phyloP scores from a whole-genome alignment of 2,329 filamentous ascomycete genomes.

The Alternaria metachromatica region DNA sequence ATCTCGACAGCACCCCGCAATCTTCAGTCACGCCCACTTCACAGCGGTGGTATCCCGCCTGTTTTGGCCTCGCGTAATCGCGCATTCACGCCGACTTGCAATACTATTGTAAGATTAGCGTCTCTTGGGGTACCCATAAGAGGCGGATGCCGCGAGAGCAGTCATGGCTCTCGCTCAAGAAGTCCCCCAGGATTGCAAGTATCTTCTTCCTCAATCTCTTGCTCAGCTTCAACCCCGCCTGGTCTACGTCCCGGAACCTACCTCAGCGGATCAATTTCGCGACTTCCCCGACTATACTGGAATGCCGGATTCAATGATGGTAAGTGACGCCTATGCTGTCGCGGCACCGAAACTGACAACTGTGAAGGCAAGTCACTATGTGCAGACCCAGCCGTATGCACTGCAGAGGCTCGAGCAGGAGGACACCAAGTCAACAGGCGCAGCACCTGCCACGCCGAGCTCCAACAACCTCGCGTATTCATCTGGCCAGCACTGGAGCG shows the following conservation, averaged over 20 bases:
- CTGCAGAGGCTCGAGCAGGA: conserved; percentile 9
- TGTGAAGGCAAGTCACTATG: conserved; percentile 16
- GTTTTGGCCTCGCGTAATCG: background rate
- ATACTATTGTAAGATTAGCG: conserved; percentile 15
- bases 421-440: background rate
- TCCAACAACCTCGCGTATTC: background rate
- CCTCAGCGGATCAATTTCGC: background rate
- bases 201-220: conserved; percentile 1
- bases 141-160: conserved; percentile 3
- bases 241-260: conserved; percentile 2
- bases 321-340: conserved; percentile 7
- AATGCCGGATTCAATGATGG: conserved; percentile 26
- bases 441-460: background rate
- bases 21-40: conserved; percentile 26
- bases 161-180: conserved; percentile 24
- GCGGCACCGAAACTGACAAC: conserved; percentile 1
- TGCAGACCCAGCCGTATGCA: conserved; percentile 11
- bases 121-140: conserved; percentile 8
- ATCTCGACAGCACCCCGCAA: conserved; percentile 14
- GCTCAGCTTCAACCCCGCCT: conserved; percentile 6
- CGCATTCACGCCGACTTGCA: conserved; percentile 15
- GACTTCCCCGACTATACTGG: background rate
- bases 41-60: background rate
- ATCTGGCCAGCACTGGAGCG: conserved; percentile 4
- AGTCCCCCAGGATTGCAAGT: conserved; percentile 6